These are phyloP conservation scores for Diaporthe vexans DNA, from an alignment of 2,329 filamentous ascomycete genomes.

Conservation along the genomic window DNA sequence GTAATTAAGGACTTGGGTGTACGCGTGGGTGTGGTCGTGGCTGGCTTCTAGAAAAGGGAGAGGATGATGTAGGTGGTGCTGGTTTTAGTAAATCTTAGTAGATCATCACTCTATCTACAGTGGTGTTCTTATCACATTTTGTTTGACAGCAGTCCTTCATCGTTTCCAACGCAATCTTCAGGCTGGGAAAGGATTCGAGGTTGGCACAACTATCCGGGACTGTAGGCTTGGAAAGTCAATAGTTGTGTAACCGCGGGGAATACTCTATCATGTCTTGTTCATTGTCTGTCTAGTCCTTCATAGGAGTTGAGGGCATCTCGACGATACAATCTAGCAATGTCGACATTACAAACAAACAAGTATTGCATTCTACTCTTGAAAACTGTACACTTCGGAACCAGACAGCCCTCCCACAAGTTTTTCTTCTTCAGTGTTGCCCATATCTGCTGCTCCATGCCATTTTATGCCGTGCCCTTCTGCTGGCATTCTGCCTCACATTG, in stretches of 20 bases:
- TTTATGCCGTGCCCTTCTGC: neutral
- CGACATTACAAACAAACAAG: neutral
- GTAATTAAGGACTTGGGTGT: neutral
- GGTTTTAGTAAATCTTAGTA: neutral
- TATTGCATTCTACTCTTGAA: neutral
- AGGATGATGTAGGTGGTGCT: neutral
- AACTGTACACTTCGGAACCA: neutral
- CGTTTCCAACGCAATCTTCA: neutral
- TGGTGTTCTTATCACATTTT: neutral
- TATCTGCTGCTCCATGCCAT: neutral
- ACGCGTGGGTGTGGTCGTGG: constrained; percentile 11
- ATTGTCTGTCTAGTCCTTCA: neutral
- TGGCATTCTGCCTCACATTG: neutral
- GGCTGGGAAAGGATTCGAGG: no score
- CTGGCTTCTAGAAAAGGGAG: neutral
- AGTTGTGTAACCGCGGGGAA: no score
- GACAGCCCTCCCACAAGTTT: neutral
- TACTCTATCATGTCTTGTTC: neutral
- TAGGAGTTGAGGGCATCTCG: neutral
- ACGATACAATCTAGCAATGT: no score
- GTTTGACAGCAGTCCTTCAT: no score
- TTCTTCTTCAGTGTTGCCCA: no score
- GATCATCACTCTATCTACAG: neutral
- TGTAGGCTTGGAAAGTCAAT: no score
- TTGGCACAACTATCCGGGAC: no score